phyloP scores from a whole-genome alignment of 805 yeast genomes.

The Nakazawaea molendinolei region DNA sequence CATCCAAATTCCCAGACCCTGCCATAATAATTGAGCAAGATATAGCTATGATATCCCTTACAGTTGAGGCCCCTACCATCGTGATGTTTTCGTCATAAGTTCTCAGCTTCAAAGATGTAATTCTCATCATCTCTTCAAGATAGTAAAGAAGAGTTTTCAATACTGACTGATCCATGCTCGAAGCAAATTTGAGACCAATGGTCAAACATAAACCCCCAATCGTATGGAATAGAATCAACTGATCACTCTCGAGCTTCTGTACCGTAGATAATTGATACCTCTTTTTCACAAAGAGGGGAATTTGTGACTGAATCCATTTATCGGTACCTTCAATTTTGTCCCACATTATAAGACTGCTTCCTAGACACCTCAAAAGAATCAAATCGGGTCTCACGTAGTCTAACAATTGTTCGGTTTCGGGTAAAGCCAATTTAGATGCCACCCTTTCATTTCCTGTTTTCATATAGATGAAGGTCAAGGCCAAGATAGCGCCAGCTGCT shows the following conservation, averaged over 20 bases:
- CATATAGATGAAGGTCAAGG: conserved; percentile 67
- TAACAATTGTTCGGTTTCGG: conserved; percentile 49
- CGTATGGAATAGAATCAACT: conserved; percentile 54
- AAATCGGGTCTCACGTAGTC: conserved; percentile 79
- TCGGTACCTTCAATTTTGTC: conserved; percentile 39
- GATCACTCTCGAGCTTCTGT: conserved; percentile 46
- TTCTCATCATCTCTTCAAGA: conserved; percentile 42
- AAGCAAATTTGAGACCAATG: conserved; percentile 71
- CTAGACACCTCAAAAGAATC: conserved; percentile 56
- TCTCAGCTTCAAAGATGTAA: conserved; percentile 34
- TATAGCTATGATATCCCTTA: conserved; percentile 55
- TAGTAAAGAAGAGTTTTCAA: conserved; percentile 48
- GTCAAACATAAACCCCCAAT: conserved; percentile 73
- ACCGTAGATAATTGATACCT: conserved; percentile 23
- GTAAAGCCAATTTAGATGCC: conserved; percentile 56
- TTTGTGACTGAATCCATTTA: conserved; percentile 51
- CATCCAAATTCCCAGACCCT: conserved; percentile 83
- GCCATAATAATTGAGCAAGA: conserved; percentile 75
- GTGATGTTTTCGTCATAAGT: conserved; percentile 57
- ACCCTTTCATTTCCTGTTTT: conserved; percentile 54
- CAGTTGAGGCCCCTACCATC: conserved; percentile 41
- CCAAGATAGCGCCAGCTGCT: conserved; percentile 68
- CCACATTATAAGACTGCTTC: conserved; percentile 70
- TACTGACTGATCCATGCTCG: conserved; percentile 50
- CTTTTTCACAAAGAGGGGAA: conserved; percentile 40